phyloP scores from a whole-genome alignment of 2,329 filamentous ascomycete genomes.

The Myrmaecium sp. region DNA sequence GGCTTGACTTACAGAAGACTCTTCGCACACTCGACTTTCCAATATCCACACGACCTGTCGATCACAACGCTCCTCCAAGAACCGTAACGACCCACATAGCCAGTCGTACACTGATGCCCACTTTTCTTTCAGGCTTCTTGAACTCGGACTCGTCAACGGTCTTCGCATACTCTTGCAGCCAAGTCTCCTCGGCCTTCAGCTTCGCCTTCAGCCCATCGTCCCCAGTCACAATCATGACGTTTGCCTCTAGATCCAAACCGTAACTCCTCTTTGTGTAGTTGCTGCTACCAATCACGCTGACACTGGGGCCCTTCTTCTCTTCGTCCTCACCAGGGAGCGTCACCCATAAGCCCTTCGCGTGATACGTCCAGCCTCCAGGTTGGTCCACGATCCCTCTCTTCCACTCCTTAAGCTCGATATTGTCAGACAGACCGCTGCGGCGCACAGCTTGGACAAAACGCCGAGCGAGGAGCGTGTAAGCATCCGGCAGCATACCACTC shows the following conservation, averaged over 20 bases:
- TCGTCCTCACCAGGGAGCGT: conserved; percentile 39
- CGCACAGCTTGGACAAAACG: conserved; percentile 55
- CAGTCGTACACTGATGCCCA: conserved; percentile 67
- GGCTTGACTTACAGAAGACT: too few species aligned
- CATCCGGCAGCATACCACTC: conserved; percentile 76
- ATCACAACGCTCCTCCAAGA: conserved; percentile 68
- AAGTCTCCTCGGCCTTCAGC: conserved; percentile 63
- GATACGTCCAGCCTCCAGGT: conserved; percentile 86
- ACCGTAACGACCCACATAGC: conserved; percentile 89
- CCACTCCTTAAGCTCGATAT: conserved; percentile 75
- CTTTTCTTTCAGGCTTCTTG: conserved; percentile 62
- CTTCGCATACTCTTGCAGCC: conserved; percentile 59
- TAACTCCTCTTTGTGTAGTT: conserved; percentile 96
- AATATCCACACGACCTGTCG: too few species aligned
- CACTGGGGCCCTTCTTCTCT: conserved; percentile 45
- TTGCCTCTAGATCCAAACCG: conserved; percentile 77
- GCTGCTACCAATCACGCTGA: conserved; percentile 76
- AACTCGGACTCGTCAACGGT: conserved; percentile 62
- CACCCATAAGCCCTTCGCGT: conserved; percentile 91
- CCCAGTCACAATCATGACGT: conserved; percentile 67
- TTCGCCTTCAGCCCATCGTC: conserved; percentile 54
- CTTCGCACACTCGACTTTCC: too few species aligned
- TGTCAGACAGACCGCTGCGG: conserved; percentile 33
- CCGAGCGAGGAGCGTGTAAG: conserved; percentile 76
- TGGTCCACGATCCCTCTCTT: conserved; percentile 62